phyloP scores from a whole-genome alignment of 2,329 filamentous ascomycete species.

The Periglandula ipomoeae region DNA sequence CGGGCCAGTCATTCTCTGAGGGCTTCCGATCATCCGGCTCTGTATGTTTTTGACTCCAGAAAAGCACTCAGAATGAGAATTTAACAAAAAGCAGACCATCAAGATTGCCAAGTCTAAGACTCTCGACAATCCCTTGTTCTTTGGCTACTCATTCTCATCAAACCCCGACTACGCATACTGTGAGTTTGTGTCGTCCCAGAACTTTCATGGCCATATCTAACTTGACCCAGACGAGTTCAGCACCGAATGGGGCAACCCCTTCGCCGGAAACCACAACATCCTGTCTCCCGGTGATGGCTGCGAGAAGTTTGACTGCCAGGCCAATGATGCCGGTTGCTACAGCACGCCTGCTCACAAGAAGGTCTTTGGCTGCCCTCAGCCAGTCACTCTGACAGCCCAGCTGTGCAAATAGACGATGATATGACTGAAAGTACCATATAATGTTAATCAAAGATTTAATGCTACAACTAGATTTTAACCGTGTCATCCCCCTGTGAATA shows the following conservation, averaged over 20 bases:
- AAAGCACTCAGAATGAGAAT: not conserved
- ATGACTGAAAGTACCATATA: too few relatives aligned
- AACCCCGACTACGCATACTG: conserved; percentile 30
- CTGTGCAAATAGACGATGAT: too few relatives aligned
- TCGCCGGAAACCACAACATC: conserved; percentile 25
- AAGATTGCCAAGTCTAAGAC: conserved; percentile 31
- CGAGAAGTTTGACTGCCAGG: conserved; percentile 27
- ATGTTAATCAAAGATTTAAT: too few relatives aligned
- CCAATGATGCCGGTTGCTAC: conserved; percentile 28
- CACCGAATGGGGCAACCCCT: conserved; percentile 33
- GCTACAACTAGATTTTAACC: too few relatives aligned
- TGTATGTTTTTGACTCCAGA: conserved; percentile 18
- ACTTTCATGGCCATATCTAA: not conserved
- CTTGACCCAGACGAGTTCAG: conserved; percentile 27
- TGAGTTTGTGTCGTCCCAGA: conserved; percentile 16
- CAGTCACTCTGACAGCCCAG: too few relatives aligned
- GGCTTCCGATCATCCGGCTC: conserved; percentile 25
- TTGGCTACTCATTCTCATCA: conserved; percentile 30
- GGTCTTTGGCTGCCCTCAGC: conserved; percentile 33
- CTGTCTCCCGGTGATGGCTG: conserved; percentile 28
- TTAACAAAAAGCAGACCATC: conserved; percentile 22
- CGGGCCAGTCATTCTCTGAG: conserved; percentile 27
- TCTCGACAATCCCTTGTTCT: conserved; percentile 28
- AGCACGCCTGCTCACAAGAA: conserved; percentile 28
- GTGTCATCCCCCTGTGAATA: too few relatives aligned